A percentile compares a stretch with the other conserved stretches of the same genome.
phyloP scores from a whole-genome alignment of 768 basidiomycete species.

The Suillus cothurnatus region DNA sequence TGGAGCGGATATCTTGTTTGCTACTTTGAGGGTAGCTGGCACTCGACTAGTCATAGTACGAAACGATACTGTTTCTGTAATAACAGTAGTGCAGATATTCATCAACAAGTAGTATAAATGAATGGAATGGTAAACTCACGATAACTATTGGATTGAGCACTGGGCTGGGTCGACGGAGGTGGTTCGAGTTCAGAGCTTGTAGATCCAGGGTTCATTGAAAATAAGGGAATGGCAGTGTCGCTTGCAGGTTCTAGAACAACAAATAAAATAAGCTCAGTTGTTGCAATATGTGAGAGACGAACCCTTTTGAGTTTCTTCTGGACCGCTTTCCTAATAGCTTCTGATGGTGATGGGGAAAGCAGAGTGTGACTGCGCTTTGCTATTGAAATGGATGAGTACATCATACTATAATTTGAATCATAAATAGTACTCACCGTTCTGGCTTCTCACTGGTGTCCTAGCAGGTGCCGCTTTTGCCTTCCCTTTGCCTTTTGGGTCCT shows the following conservation, averaged over 20 bases:
- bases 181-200: not conserved
- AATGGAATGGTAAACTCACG: not conserved
- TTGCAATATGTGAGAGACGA: not conserved
- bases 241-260: not conserved
- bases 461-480: not conserved
- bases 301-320: not conserved
- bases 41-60: too few relatives aligned
- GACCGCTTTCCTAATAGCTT: not conserved
- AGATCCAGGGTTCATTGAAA: not conserved
- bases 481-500: not conserved
- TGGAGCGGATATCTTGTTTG: too few relatives aligned
- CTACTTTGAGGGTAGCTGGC: too few relatives aligned
- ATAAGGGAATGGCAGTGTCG: not conserved
- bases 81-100: not conserved
- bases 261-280: not conserved
- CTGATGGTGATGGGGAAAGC: not conserved
- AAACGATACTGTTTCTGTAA: too few relatives aligned
- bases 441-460: not conserved
- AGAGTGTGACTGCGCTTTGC: not conserved
- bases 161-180: not conserved
- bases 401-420: not conserved
- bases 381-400: not conserved
- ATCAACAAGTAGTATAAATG: not conserved
- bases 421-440: not conserved
- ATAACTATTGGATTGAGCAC: not conserved